phyloP scores from a whole-genome alignment of 2,329 filamentous ascomycete genomes.

The Neonectria neomacrospora region DNA sequence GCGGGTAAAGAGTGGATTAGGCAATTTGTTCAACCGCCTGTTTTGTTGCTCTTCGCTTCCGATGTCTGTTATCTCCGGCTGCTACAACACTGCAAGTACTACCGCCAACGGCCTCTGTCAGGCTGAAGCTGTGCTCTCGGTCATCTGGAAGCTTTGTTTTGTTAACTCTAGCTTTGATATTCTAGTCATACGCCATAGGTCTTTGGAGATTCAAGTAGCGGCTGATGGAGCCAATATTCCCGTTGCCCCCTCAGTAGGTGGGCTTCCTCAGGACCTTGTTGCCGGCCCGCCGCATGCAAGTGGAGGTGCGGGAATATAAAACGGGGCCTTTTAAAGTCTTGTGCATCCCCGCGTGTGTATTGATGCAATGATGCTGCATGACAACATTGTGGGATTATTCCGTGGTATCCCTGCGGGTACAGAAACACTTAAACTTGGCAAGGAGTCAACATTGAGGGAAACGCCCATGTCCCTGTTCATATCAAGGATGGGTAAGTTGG shows the following conservation, averaged over 20 bases:
- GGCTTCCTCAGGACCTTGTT: conserved; percentile 1
- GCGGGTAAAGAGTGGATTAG: background rate
- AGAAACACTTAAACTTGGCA: background rate
- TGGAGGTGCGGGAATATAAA: background rate
- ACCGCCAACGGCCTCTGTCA: too few relatives aligned
- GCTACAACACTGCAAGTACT: too few relatives aligned
- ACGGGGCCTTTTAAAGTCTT: too few relatives aligned
- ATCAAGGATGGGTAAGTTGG: background rate
- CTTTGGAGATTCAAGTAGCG: too few relatives aligned
- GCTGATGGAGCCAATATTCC: background rate
- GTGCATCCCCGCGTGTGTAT: too few relatives aligned
- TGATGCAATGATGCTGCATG: too few relatives aligned
- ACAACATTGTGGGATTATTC: too few relatives aligned
- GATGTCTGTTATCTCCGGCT: too few relatives aligned
- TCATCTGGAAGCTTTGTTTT: too few relatives aligned
- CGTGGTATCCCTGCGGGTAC: background rate
- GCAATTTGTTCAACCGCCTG: background rate
- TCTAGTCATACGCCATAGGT: too few relatives aligned
- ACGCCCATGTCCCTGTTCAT: background rate
- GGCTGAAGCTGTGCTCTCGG: too few relatives aligned
- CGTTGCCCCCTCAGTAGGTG: background rate
- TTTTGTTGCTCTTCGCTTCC: background rate
- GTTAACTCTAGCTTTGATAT: too few relatives aligned
- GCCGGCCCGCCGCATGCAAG: conserved; percentile 1
- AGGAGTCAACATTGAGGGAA: background rate